Conservation (phyloP, 2,329 filamentous ascomycete genomes). For the Neonectria neomacrospora region DNA sequence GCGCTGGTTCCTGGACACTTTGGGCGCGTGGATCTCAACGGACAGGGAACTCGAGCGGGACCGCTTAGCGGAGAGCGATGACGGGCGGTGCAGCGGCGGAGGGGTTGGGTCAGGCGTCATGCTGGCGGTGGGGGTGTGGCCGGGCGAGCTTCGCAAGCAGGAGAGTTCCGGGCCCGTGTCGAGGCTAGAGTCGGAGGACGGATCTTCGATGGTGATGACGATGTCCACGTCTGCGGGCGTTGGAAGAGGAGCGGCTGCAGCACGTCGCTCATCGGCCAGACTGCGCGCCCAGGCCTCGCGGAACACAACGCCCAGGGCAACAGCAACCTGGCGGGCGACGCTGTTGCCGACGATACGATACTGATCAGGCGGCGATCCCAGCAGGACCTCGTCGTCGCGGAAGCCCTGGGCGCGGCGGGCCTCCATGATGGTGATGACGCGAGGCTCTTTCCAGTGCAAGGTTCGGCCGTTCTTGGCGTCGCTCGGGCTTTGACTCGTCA, state of each 20-base stretch:
- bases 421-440: conserved; percentile 74
- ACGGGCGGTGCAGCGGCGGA: background rate
- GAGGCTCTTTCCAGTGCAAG: conserved; percentile 74
- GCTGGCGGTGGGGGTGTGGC: conserved; percentile 7
- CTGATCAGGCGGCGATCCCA: conserved; percentile 67
- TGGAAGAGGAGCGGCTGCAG: background rate
- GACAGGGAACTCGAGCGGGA: conserved; percentile 7
- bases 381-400: conserved; percentile 74
- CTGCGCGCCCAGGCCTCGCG: conserved; percentile 62
- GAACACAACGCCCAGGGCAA: conserved; percentile 73
- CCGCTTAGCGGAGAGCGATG: conserved; percentile 13
- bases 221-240: conserved; percentile 27
- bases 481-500: conserved; percentile 61
- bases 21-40: conserved; percentile 26
- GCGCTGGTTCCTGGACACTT: conserved; percentile 6
- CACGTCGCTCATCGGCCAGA: conserved; percentile 32
- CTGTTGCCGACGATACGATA: conserved; percentile 80
- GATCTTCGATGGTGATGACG: conserved; percentile 20
- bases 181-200: conserved; percentile 15
- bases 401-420: conserved; percentile 75
- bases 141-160: conserved; percentile 16
- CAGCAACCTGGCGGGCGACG: conserved; percentile 74
- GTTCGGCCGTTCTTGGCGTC: conserved; percentile 66
- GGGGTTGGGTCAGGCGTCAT: conserved; percentile 4
- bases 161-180: conserved; percentile 9